Evolutionary conservation across 106 monocot species (phyloP), one percentile per base, ranked within the genome.

Genomic region (Acorus calamus): DNA sequence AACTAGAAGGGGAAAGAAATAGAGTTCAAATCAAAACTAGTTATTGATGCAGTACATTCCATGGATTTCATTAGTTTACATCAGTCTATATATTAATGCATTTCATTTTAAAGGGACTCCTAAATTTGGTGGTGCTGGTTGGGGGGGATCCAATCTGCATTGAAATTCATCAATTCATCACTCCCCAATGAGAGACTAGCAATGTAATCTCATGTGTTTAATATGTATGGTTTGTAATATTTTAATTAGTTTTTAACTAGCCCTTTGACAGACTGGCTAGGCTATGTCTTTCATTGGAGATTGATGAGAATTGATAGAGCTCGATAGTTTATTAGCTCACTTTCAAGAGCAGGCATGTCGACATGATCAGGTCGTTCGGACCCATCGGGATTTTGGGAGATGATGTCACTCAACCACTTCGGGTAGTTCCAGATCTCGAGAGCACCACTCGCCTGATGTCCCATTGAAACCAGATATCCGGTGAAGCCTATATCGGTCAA

Each of bases 341-440:
- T 52, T 79, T 86, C 86, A 28, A 86, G 82, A 8, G 76, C 51
- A 6, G 86, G 57, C 57, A 86, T 55, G 68, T 86, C 86, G 0
- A 81, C 74, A 11, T 46, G 68, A 60, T 82, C 73, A 43, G 78
- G 55, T 51, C 86, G 59, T 8, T 66, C 65, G 28, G 65, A 82
- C 52, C 86, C 86, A 50, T 86, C 86, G 4, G 63, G 42, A 48
- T 86, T 86, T 14, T 86, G 78, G 2, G 76, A 48, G 10, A 86
- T 50, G 50, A 82, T 66, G 44, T 86, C 53, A 41, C 86, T 86
- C 7, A 86, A 59, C 63, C 81, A 86, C 41, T 44, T 47, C 1
- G 86, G 86, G 54, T 86, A 86, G 76, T 86, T 86, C 86, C 86
- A 86, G 0, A 86, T 78, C 71, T 82, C 82, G 11, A 86, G 82